Evolutionary conservation across 495 filamentous ascomycete species (phyloP).

Genomic region (Cryomyces antarcticus): DNA sequence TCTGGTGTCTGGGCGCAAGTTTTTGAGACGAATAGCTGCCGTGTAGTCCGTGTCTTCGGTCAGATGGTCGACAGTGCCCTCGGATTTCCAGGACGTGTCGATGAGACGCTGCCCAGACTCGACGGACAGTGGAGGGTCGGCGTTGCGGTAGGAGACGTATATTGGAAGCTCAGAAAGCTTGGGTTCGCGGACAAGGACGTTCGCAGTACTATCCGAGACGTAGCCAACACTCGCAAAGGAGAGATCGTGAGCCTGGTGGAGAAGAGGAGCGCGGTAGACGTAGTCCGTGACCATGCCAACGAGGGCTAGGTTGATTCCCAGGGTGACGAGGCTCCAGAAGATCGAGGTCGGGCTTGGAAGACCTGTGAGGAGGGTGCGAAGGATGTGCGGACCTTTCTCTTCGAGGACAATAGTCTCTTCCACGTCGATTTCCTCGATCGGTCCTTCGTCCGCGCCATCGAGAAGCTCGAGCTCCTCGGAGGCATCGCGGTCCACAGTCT

Average conservation of each 20-base stretch:
- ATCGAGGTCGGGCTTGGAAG: conserved; percentile 46
- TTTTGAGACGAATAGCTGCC: conserved; percentile 31
- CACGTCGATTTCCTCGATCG: conserved; percentile 18
- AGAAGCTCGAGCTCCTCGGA: conserved; percentile 16
- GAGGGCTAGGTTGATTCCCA: conserved; percentile 47
- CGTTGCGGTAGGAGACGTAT: conserved; percentile 38
- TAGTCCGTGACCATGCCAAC: conserved; percentile 51
- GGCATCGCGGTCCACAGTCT: conserved; percentile 16
- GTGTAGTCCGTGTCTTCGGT: conserved; percentile 70
- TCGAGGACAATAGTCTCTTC: conserved; percentile 19
- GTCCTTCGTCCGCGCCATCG: conserved; percentile 11
- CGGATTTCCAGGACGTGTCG: conserved; percentile 40
- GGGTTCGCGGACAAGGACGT: conserved; percentile 67
- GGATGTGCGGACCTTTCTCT: conserved; percentile 13
- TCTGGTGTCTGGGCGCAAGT: conserved; percentile 36
- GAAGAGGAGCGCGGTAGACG: conserved; percentile 43
- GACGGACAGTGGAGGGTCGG: conserved; percentile 4
- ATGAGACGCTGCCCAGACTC: conserved; percentile 25
- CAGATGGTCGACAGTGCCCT: conserved; percentile 40
- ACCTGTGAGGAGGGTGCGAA: conserved; percentile 54
- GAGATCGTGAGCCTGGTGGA: conserved; percentile 51
- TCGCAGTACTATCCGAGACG: conserved; percentile 62
- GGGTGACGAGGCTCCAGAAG: conserved; percentile 38
- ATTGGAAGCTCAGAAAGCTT: conserved; percentile 53
- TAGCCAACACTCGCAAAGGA: conserved; percentile 72